Base-by-base conservation (phyloP, 768 basidiomycete genomes). In the Collybiopsis luxurians region DNA sequence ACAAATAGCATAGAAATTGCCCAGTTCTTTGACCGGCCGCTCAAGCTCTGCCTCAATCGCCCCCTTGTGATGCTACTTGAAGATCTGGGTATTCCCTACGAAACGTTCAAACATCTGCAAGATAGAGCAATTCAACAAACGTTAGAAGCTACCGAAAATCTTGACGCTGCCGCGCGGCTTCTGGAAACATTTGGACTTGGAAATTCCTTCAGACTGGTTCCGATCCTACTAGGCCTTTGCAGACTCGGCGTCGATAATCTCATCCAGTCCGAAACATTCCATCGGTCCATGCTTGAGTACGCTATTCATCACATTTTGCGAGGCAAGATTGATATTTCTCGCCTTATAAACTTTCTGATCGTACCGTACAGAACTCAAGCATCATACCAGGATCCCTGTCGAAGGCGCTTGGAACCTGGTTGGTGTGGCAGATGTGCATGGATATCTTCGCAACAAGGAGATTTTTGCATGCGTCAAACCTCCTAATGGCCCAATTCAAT, bases 11-110 rank as follows among this genome's bases (percentile, higher is more conserved):
- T 89, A 12, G 86, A 90, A 66, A 82, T 90, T 44, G 87, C 88
- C 0, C 71, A 76, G 27, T 79, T 82, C 3, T 90, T 90, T 66
- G 78, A 84, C 61, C 73, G 75, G 42, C 86, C 86, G 1, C 7
- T 48, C 23, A 58, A 42, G 19, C 23, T 58, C 59, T 87, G 68
- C 59, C 67, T 80, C 19, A 87, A 89, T 62, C 73, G 86, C 2
- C 85, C 86, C 0, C 69, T 90, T 17, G 86, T 90, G 62, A 86
- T 85, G 83, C 73, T 90, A 17, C 60, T 81, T 4, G 80, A 81
- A 62, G 81, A 80, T 3, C 74, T 89, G 5, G 87, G 87, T 0
- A 74, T 89, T 26, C 73, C 74, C 0, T 81, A 77, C 55, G 61
- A 75, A 0, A 75, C 79, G 6, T 89, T 89, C 72, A 66, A 81